A percentile compares a stretch with the other conserved stretches of the same genome.
Conservation (phyloP, 306 rosid species). For the Sicyos edulis region DNA sequence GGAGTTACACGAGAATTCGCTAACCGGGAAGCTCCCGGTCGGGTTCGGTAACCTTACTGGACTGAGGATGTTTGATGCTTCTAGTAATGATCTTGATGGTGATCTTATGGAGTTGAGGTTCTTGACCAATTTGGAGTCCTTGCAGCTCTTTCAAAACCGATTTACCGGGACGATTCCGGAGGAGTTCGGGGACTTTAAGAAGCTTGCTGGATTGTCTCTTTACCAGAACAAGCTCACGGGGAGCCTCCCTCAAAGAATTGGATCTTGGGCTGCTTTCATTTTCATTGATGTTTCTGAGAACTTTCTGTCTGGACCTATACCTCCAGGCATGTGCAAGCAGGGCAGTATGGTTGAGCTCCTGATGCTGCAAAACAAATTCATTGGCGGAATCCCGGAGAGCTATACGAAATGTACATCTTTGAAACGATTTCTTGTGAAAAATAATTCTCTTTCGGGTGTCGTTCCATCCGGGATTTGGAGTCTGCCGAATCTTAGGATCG, state of each 20-base stretch:
- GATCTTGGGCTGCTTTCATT: slow-evolving; percentile 42
- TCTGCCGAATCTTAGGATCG: slow-evolving; percentile 38
- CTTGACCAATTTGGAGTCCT: slow-evolving; percentile 40
- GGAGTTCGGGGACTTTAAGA: slow-evolving; percentile 56
- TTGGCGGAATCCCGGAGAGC: slow-evolving; percentile 62
- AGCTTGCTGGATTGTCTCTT: slow-evolving; percentile 44
- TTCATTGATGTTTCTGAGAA: slow-evolving; percentile 82
- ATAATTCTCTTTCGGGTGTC: slow-evolving; percentile 66
- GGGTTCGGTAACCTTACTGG: slow-evolving; percentile 65
- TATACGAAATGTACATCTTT: slow-evolving; percentile 52
- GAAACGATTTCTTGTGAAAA: slow-evolving; percentile 42
- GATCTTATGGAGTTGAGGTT: slow-evolving; percentile 52
- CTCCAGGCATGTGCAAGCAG: slow-evolving; percentile 70
- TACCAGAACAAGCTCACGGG: slow-evolving; percentile 59
- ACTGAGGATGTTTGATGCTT: slow-evolving; percentile 52
- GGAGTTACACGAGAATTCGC: slow-evolving; percentile 50
- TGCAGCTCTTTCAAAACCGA: slow-evolving; percentile 53
- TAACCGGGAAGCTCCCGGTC: slow-evolving; percentile 51
- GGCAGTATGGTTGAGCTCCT: slow-evolving; percentile 33
- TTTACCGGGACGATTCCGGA: slow-evolving; percentile 56
- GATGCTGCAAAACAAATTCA: slow-evolving; percentile 58
- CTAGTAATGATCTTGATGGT: slow-evolving; percentile 54
- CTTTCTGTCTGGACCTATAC: slow-evolving; percentile 58
- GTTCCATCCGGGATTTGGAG: slow-evolving; percentile 81
- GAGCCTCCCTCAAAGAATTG: slow-evolving; percentile 60